phyloP scores from a whole-genome alignment of 345 rosid species.

The Gossypium thurberi region DNA sequence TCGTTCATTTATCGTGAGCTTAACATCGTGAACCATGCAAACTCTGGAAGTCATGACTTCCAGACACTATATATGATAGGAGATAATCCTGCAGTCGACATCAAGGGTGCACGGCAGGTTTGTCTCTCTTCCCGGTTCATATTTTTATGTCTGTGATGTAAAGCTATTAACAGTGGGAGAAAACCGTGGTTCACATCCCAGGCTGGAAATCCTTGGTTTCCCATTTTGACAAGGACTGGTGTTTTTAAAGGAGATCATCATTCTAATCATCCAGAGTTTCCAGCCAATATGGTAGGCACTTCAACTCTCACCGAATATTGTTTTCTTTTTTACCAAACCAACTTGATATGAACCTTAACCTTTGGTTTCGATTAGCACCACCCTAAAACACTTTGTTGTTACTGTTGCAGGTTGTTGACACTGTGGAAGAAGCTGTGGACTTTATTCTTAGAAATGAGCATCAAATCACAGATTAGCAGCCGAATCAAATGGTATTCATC shows the following conservation, averaged over 20 bases:
- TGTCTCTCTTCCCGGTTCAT: background rate
- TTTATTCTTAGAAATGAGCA: conserved; percentile 47
- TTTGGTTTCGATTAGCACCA: background rate
- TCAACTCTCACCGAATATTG: background rate
- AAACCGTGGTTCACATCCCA: conserved; percentile 18
- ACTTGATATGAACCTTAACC: background rate
- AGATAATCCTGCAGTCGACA: conserved; percentile 76
- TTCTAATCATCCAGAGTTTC: conserved; percentile 44
- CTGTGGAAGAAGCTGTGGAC: conserved; percentile 74
- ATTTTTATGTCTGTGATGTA: background rate
- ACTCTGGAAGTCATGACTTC: conserved; percentile 31
- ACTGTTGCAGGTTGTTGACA: conserved; percentile 63
- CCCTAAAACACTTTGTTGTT: background rate
- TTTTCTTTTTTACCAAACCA: background rate
- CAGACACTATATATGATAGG: conserved; percentile 72
- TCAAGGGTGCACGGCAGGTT: conserved; percentile 67
- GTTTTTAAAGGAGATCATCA: conserved; percentile 61
- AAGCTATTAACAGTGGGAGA: background rate
- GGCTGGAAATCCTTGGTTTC: conserved; percentile 86
- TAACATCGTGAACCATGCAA: conserved; percentile 1
- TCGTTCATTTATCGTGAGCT: conserved; percentile 20
- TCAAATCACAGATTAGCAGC: background rate
- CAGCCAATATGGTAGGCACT: conserved; percentile 58
- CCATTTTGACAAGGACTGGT: conserved; percentile 83
- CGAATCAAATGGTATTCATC: background rate